Evolutionary conservation across 495 filamentous ascomycete species (phyloP).

Genomic region (Xylaria telfairii): DNA sequence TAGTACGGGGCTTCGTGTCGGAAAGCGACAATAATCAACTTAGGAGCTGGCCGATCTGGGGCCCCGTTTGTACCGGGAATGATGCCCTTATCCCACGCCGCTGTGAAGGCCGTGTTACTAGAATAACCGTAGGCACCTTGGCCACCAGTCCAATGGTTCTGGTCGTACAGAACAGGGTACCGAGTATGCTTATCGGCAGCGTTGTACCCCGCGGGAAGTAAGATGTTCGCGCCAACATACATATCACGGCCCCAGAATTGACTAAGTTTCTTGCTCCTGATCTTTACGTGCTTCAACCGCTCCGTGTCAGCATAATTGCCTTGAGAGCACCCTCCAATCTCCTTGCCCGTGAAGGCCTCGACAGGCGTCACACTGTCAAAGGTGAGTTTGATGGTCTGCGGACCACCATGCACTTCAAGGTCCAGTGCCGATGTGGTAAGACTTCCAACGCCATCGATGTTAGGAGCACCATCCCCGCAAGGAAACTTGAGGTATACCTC

Average conservation of each 20-base stretch:
- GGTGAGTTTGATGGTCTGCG: constrained; percentile 24
- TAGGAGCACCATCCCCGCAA: constrained; percentile 24
- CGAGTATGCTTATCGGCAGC: constrained; percentile 22
- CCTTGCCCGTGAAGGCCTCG: constrained; percentile 17
- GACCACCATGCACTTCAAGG: constrained; percentile 18
- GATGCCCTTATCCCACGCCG: constrained; percentile 21
- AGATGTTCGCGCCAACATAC: constrained; percentile 26
- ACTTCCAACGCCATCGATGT: constrained; percentile 23
- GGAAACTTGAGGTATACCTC: constrained; percentile 24
- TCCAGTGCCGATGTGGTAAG: constrained; percentile 21
- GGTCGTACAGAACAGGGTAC: constrained; percentile 23
- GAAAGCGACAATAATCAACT: constrained; percentile 26
- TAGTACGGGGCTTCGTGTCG: constrained; percentile 27
- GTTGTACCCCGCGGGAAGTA: constrained; percentile 26
- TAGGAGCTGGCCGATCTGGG: constrained; percentile 17
- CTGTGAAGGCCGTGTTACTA: constrained; percentile 12
- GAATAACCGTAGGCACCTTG: constrained; percentile 10
- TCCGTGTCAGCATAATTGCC: constrained; percentile 24
- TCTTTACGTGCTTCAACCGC: constrained; percentile 21
- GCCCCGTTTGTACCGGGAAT: constrained; percentile 16
- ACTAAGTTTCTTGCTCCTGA: constrained; percentile 19
- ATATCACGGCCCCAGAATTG: constrained; percentile 28
- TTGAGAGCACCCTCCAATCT: constrained; percentile 24
- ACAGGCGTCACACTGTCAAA: constrained; percentile 22
- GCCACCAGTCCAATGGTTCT: constrained; percentile 29